Evolutionary conservation across 495 filamentous ascomycete species (phyloP).

Genomic region (Trichoderma orchidacearum): DNA sequence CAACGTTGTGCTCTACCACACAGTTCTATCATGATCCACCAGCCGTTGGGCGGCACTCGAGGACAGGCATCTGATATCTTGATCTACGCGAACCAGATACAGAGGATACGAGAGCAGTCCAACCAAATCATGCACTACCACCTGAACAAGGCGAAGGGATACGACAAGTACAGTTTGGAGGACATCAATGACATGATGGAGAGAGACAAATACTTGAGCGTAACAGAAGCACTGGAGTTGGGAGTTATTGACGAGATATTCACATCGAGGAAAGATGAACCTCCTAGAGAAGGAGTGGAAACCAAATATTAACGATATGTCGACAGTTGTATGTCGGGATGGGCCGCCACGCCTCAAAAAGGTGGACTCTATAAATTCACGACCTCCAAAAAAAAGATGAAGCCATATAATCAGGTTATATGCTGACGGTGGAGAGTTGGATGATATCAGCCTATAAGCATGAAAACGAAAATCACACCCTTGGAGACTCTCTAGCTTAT

Average conservation of each 20-base stretch:
- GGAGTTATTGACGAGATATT: conserved; percentile 89
- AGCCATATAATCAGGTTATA: too few species aligned
- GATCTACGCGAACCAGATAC: conserved; percentile 93
- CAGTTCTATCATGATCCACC: conserved; percentile 90
- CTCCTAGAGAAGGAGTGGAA: conserved; percentile 11
- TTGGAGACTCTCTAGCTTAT: too few species aligned
- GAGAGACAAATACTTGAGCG: conserved; percentile 85
- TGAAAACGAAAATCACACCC: too few species aligned
- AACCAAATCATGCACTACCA: conserved; percentile 85
- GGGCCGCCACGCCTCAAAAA: too few species aligned
- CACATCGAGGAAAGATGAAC: conserved; percentile 27
- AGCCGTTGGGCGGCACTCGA: conserved; percentile 80
- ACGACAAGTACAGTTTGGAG: conserved; percentile 45
- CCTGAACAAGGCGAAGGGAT: conserved; percentile 57
- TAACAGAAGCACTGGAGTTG: conserved; percentile 73
- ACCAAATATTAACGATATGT: not conserved
- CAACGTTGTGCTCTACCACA: conserved; percentile 84
- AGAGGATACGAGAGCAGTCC: conserved; percentile 69
- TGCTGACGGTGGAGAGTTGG: too few species aligned
- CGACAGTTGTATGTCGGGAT: not conserved
- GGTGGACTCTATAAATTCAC: too few species aligned
- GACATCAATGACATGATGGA: conserved; percentile 94
- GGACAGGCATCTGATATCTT: conserved; percentile 88
- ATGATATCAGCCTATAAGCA: too few species aligned
- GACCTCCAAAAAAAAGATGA: too few species aligned